These are phyloP conservation scores for Saturnispora halmiae DNA, from an alignment of 805 yeast species.

Conservation along the genomic window DNA sequence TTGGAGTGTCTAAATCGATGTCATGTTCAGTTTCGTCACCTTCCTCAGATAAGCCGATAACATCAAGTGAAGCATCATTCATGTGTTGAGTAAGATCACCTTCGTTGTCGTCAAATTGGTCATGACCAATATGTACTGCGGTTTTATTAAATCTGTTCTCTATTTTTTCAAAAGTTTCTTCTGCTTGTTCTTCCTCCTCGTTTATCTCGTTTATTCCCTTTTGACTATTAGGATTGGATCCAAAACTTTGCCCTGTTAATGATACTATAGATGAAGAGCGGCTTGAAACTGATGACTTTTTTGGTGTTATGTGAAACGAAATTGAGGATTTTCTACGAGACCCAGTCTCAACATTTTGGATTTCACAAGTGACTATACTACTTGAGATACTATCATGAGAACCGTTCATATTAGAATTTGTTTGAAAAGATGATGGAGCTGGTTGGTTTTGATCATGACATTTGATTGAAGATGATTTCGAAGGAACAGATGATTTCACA, in stretches of 20 bases:
- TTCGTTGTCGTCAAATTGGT: slow-evolving; percentile 2
- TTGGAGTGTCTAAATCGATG: slow-evolving; percentile 13
- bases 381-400: background rate
- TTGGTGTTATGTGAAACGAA: slow-evolving; percentile 18
- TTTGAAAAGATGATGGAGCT: slow-evolving; percentile 12
- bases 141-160: no score
- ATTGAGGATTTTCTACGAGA: slow-evolving; percentile 23
- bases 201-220: slow-evolving; percentile 1
- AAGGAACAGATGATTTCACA: background rate
- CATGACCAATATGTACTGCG: slow-evolving; percentile 7
- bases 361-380: slow-evolving; percentile 19
- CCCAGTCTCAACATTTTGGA: slow-evolving; percentile 19
- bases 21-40: slow-evolving; percentile 16
- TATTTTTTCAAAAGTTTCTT: no score
- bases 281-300: slow-evolving; percentile 17
- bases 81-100: background rate
- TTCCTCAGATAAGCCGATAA: slow-evolving; percentile 2
- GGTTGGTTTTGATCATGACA: slow-evolving; percentile 4
- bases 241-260: slow-evolving; percentile 3
- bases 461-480: background rate
- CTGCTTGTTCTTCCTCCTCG: slow-evolving; percentile 12
- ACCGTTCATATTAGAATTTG: background rate
- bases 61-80: background rate
- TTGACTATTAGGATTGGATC: no score
- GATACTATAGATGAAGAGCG: slow-evolving; percentile 10